These are phyloP conservation scores for Lophiostoma macrostomum DNA, from an alignment of 495 filamentous ascomycete genomes.

Conservation along the genomic window DNA sequence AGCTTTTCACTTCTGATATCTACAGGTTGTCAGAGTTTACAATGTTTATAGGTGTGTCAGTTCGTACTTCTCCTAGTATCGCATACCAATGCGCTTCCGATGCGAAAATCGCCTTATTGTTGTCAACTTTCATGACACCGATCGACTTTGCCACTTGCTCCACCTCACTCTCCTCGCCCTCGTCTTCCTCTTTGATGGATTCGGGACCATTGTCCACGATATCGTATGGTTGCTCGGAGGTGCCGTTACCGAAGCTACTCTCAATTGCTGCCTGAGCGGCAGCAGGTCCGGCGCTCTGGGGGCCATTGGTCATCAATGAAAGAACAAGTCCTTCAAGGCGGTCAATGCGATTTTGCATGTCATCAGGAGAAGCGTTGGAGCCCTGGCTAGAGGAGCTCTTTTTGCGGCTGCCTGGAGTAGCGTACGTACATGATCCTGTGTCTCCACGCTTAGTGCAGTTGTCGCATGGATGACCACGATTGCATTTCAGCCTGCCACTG, in stretches of 20 bases:
- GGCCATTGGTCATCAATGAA: constrained; percentile 90
- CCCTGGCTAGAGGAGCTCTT: constrained; percentile 64
- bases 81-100: constrained; percentile 94
- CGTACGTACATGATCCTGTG: constrained; percentile 83
- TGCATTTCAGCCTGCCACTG: constrained; percentile 75
- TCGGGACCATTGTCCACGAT: constrained; percentile 57
- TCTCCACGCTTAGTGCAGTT: constrained; percentile 92
- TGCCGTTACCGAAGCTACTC: constrained; percentile 54
- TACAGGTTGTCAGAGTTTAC: constrained; percentile 35
- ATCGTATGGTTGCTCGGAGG: constrained; percentile 45
- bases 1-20: constrained; percentile 92
- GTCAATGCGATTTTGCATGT: constrained; percentile 99
- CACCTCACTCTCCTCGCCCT: constrained; percentile 72
- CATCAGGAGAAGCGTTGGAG: constrained; percentile 69
- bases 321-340: constrained; percentile 91
- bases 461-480: constrained; percentile 86
- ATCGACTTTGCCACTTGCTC: constrained; percentile 91
- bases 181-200: constrained; percentile 52
- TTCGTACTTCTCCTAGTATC: constrained; percentile 74
- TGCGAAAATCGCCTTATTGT: constrained; percentile 81
- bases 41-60: constrained; percentile 24
- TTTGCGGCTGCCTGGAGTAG: constrained; percentile 70
- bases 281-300: constrained; percentile 55
- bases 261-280: constrained; percentile 64
- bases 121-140: constrained; percentile 86